Evolutionary conservation across 1,139 yeast species (phyloP).

Genomic region (Ogataea hybrid): DNA sequence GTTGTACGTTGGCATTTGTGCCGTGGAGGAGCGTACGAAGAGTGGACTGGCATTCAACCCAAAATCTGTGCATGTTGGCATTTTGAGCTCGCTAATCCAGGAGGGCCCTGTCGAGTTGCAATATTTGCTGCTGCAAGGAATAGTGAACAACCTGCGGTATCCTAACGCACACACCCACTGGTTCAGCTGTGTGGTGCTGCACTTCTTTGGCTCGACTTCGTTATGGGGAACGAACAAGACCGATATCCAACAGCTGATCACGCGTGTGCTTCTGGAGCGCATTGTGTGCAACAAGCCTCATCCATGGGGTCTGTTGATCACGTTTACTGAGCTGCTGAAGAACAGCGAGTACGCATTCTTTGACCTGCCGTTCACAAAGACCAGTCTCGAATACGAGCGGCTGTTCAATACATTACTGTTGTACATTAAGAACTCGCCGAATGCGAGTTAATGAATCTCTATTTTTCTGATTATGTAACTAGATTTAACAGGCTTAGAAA

Average conservation of each 20-base stretch:
- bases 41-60: slow-evolving; percentile 49
- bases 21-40: slow-evolving; percentile 54
- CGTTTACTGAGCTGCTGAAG: slow-evolving; percentile 76
- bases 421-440: slow-evolving; percentile 32
- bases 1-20: slow-evolving; percentile 74
- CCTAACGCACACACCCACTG: slow-evolving; percentile 93
- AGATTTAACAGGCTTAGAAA: slow-evolving; percentile 1
- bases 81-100: slow-evolving; percentile 67
- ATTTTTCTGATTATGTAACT: neutral
- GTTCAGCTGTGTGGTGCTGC: slow-evolving; percentile 70
- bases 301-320: slow-evolving; percentile 92
- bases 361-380: slow-evolving; percentile 71
- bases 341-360: slow-evolving; percentile 69
- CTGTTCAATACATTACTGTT: slow-evolving; percentile 52
- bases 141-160: slow-evolving; percentile 87
- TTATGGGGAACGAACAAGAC: slow-evolving; percentile 49
- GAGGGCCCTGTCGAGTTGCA: slow-evolving; percentile 67
- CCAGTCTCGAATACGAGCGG: slow-evolving; percentile 62
- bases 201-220: slow-evolving; percentile 62
- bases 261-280: slow-evolving; percentile 83
- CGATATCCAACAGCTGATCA: slow-evolving; percentile 77
- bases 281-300: slow-evolving; percentile 90
- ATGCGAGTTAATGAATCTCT: slow-evolving; percentile 1
- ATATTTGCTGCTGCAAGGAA: slow-evolving; percentile 72
- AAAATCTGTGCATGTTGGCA: slow-evolving; percentile 67